A percentile compares a stretch with the other conserved stretches of the same genome.
Evolutionary conservation across 768 basidiomycete genomes (phyloP).

Genomic region (Coprinopsis strossmayeri): DNA sequence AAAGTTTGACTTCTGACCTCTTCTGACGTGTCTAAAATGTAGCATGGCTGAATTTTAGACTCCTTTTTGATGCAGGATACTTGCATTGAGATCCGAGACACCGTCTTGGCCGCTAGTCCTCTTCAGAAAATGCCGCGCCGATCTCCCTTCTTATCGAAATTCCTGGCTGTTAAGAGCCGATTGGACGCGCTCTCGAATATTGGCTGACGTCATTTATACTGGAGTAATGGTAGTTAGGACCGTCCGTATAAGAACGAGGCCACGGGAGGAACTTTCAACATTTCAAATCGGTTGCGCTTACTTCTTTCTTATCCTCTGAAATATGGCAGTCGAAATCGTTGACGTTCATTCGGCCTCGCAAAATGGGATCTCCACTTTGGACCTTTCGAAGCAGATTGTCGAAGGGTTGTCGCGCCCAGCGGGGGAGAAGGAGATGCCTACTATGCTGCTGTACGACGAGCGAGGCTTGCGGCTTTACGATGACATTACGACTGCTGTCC

Average conservation of each 20-base stretch:
- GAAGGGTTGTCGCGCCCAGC: constrained; percentile 48
- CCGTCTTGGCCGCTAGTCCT: too few species aligned
- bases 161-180: not conserved
- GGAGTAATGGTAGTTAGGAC: not conserved
- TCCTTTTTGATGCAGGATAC: too few species aligned
- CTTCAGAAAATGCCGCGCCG: too few species aligned
- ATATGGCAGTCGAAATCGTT: constrained; percentile 45
- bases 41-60: too few species aligned
- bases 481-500: constrained; percentile 67
- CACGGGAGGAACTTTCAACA: not conserved
- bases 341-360: constrained; percentile 37
- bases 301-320: too few species aligned
- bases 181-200: not conserved
- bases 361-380: constrained; percentile 22
- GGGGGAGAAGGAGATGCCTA: constrained; percentile 65
- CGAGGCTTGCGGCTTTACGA: constrained; percentile 83
- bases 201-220: constrained; percentile 10
- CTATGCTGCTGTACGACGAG: constrained; percentile 82
- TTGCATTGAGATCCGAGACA: too few species aligned
- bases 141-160: not conserved
- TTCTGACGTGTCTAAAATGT: too few species aligned
- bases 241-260: constrained; percentile 4
- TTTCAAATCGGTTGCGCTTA: not conserved
- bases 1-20: too few species aligned
- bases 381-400: constrained; percentile 41